Base-by-base conservation (phyloP, 2,329 filamentous ascomycete species). In the Penicillium sp. region DNA sequence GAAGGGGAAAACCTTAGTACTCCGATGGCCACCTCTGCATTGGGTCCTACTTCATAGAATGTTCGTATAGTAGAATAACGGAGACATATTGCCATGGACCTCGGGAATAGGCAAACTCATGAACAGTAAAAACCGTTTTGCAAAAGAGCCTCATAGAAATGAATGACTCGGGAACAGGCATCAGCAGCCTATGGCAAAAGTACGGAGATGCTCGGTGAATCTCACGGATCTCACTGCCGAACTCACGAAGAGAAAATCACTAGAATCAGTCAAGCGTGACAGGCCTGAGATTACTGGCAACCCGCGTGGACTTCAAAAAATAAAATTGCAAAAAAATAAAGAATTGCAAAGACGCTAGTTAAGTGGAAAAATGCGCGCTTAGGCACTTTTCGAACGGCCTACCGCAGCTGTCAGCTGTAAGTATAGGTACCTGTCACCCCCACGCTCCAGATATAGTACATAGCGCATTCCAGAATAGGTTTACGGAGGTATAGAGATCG, bases 381-480 rank as follows among this genome's bases (percentile, higher is more conserved):
- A 8, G 15, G 15, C 3, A 37, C 8, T 12, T 37, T 37, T 15
- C 10, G 33, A 20, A 20, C 10, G 15, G 9, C 3, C 13, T 9
- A 29, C 25, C 48, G 49, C 46, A 56, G 44, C 38, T 50, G 46
- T 33, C 46, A 54, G 15, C 27, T 44, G 35, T 50, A 28, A 2
- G 33, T 37, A 33, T 42, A 41, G 40, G 18, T 28, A 48, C 29
- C 12, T 27, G 10, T n/a, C 25, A 25, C 27, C 28, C 24, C 38
- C 38, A 18, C 12, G 35, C 42, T 27, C 33, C 28, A 10, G n/a
- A 43, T 6, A 28, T 38, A 40, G 27, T 1, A 18, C 15, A 18
- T 18, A 28, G 33, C 37, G 44, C 38, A 41, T 38, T 27, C 42
- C 50, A 18, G 46, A 32, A n/a, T 52, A 23, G 46, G 42, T 35